Conservation (phyloP, 2,329 filamentous ascomycete genomes). For the Purpureocillium takamizusanense region DNA sequence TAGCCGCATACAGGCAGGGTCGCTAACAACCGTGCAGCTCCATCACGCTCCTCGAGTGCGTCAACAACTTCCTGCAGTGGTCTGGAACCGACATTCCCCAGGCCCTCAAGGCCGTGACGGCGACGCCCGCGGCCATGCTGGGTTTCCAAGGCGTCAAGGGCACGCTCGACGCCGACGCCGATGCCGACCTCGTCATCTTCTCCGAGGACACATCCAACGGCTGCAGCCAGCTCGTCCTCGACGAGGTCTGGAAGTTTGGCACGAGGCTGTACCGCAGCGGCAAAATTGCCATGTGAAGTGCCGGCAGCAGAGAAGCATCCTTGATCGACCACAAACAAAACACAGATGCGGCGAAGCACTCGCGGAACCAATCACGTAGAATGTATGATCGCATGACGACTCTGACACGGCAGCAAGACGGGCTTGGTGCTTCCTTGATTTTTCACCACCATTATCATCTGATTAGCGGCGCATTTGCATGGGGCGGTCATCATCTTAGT, state of each 20-base stretch:
- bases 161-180: conserved; percentile 49
- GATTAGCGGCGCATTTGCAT: too few species aligned
- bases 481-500: too few species aligned
- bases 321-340: too few species aligned
- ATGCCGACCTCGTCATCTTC: conserved; percentile 62
- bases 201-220: conserved; percentile 41
- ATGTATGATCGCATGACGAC: neutral
- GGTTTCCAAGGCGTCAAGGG: conserved; percentile 61
- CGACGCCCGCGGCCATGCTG: conserved; percentile 69
- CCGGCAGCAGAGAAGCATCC: too few species aligned
- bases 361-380: neutral
- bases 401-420: too few species aligned
- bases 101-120: conserved; percentile 64
- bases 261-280: conserved; percentile 31
- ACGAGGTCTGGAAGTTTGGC: conserved; percentile 77
- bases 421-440: too few species aligned
- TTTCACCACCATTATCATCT: too few species aligned
- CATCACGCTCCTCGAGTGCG: conserved; percentile 69
- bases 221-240: conserved; percentile 47
- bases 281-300: conserved; percentile 1
- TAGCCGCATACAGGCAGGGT: neutral
- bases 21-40: conserved; percentile 34
- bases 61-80: conserved; percentile 74
- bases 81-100: conserved; percentile 58
- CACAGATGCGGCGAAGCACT: neutral